These are phyloP conservation scores for Maudiozyma serrabonitensis DNA, from an alignment of 805 yeast species.

Conservation along the genomic window DNA sequence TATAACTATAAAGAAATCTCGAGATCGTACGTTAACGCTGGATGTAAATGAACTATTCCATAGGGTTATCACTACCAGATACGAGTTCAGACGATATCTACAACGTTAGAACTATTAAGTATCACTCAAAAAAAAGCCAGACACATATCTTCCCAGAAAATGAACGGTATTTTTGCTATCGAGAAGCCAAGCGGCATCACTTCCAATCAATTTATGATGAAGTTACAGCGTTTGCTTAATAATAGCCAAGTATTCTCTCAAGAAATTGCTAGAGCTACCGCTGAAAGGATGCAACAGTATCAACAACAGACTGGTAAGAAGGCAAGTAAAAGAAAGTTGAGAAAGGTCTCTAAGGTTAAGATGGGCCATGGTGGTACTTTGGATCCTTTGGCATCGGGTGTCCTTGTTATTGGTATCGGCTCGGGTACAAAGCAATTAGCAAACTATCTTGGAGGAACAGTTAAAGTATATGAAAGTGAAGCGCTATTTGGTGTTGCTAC, in stretches of 20 bases:
- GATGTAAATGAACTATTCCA: neutral
- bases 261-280: constrained; percentile 42
- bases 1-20: no score
- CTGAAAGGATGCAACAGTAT: constrained; percentile 35
- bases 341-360: constrained; percentile 52
- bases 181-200: constrained; percentile 82
- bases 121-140: neutral
- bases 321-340: constrained; percentile 42
- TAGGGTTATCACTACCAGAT: neutral
- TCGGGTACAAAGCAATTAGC: constrained; percentile 76
- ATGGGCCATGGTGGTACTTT: constrained; percentile 98
- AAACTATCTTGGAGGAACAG: constrained; percentile 60
- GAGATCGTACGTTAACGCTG: neutral
- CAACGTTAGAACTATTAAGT: neutral
- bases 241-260: constrained; percentile 46
- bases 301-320: constrained; percentile 33
- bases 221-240: constrained; percentile 54
- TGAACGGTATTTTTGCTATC: constrained; percentile 92
- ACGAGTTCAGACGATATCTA: neutral
- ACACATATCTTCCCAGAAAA: constrained; percentile 15
- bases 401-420: constrained; percentile 86
- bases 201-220: constrained; percentile 63
- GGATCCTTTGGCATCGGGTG: constrained; percentile 95
- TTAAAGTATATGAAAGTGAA: constrained; percentile 70
- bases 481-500: constrained; percentile 87